Conservation (phyloP, 805 yeast species). For the Candida corydali region DNA sequence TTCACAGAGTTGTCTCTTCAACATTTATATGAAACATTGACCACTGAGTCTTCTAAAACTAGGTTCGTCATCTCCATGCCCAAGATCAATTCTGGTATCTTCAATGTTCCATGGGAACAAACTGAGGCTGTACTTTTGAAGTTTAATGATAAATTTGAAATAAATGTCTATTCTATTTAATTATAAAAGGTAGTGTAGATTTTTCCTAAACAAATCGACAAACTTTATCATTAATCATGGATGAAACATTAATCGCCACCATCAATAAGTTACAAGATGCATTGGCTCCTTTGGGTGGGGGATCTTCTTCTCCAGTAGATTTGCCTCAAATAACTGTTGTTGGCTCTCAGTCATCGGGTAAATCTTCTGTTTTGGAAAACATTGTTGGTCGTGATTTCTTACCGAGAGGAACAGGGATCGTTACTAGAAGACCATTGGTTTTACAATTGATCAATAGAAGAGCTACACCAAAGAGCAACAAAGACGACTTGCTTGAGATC, state of each 20-base stretch:
- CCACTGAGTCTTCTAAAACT: constrained; percentile 10
- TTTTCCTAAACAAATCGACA: too few species aligned
- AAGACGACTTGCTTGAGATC: constrained; percentile 39
- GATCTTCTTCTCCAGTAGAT: constrained; percentile 84
- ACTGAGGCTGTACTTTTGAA: constrained; percentile 52
- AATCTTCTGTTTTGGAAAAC: constrained; percentile 84
- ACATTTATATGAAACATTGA: constrained; percentile 41
- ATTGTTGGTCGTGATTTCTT: constrained; percentile 88
- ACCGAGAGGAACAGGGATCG: constrained; percentile 92
- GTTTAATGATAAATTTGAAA: constrained; percentile 21
- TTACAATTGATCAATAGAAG: constrained; percentile 75
- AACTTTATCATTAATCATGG: constrained; percentile 60
- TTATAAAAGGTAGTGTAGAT: not conserved
- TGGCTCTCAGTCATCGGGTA: constrained; percentile 88
- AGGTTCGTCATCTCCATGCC: constrained; percentile 55
- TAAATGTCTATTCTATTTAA: constrained; percentile 23
- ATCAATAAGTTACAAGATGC: constrained; percentile 93
- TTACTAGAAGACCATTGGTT: constrained; percentile 83
- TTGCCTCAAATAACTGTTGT: constrained; percentile 94
- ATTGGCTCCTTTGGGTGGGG: constrained; percentile 92
- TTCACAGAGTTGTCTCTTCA: constrained; percentile 49
- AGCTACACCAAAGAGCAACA: constrained; percentile 23
- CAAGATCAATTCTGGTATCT: constrained; percentile 75
- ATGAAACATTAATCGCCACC: constrained; percentile 72
- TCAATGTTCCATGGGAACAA: constrained; percentile 71